Percentiles rank a stretch among this genome's conserved stretches.
Evolutionary conservation across 139 green algal species (phyloP).

Genomic region (Coelastrella sp.): DNA sequence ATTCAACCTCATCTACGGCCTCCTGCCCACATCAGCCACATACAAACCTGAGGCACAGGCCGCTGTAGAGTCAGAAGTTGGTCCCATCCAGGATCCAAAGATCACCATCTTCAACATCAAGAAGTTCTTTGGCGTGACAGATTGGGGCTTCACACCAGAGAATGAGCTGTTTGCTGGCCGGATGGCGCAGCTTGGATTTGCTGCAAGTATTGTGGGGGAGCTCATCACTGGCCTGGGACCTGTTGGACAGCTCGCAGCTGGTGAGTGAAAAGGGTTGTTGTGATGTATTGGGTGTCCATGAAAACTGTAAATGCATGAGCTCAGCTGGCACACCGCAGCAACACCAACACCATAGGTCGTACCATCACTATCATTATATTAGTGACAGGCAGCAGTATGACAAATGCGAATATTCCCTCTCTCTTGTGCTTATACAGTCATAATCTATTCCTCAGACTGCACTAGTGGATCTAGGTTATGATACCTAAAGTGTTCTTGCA

Average conservation of each 20-base stretch:
- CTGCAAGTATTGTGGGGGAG: slow-evolving; percentile 82
- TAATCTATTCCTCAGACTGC: no score
- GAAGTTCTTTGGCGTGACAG: slow-evolving; percentile 70
- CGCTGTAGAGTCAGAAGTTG: slow-evolving; percentile 48
- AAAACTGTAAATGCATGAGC: no score
- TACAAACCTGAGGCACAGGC: slow-evolving; percentile 62
- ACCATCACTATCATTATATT: no score
- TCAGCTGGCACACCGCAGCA: no score
- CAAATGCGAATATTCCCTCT: no score
- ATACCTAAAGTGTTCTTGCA: background rate
- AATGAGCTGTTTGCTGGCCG: slow-evolving; percentile 91
- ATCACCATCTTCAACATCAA: slow-evolving; percentile 65
- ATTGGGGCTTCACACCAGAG: slow-evolving; percentile 76
- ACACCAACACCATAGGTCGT: no score
- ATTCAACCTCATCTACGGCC: slow-evolving; percentile 74
- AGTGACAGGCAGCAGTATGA: no score
- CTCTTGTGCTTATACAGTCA: no score
- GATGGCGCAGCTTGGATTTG: slow-evolving; percentile 88
- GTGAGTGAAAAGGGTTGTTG: background rate
- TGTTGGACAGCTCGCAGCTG: slow-evolving; percentile 73
- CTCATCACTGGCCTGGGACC: slow-evolving; percentile 81
- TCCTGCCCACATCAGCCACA: slow-evolving; percentile 67
- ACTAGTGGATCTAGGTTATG: no score
- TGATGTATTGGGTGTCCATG: no score
- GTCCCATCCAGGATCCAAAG: slow-evolving; percentile 75